Conservation (phyloP, 2,329 filamentous ascomycete species). For the Hymenoscyphus albidus region DNA sequence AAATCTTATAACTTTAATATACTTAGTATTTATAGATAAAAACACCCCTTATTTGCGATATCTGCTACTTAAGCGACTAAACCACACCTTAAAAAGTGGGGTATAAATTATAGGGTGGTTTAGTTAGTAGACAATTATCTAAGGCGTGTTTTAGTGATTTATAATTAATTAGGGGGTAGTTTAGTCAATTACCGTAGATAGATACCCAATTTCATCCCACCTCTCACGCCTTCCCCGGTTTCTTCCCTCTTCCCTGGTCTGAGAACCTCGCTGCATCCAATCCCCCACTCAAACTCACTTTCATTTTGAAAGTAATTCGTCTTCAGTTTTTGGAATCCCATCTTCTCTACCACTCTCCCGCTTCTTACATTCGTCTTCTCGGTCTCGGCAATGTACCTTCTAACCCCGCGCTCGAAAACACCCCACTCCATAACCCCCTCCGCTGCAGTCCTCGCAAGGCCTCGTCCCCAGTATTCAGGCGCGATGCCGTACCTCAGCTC, state of each 20-base stretch:
- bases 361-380: constrained; percentile 28
- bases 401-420: constrained; percentile 22
- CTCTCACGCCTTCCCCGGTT: background rate
- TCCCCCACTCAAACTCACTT: constrained; percentile 6
- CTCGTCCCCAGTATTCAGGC: constrained; percentile 26
- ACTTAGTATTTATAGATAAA: too few relatives aligned
- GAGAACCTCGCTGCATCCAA: constrained; percentile 1
- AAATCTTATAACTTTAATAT: too few relatives aligned
- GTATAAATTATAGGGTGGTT: too few relatives aligned
- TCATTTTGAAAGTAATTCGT: constrained; percentile 1
- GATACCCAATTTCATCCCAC: background rate
- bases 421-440: constrained; percentile 29
- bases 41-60: too few relatives aligned
- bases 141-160: too few relatives aligned
- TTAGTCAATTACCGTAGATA: too few relatives aligned
- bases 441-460: constrained; percentile 27
- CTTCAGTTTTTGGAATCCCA: constrained; percentile 22
- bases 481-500: constrained; percentile 31
- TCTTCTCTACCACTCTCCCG: constrained; percentile 25
- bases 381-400: constrained; percentile 27
- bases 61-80: too few relatives aligned
- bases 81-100: too few relatives aligned
- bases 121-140: too few relatives aligned
- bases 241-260: background rate
- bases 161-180: too few relatives aligned